These are phyloP conservation scores for Vaccinium macrocarpon DNA, from an alignment of 148 eudicot genomes.

Conservation along the genomic window DNA sequence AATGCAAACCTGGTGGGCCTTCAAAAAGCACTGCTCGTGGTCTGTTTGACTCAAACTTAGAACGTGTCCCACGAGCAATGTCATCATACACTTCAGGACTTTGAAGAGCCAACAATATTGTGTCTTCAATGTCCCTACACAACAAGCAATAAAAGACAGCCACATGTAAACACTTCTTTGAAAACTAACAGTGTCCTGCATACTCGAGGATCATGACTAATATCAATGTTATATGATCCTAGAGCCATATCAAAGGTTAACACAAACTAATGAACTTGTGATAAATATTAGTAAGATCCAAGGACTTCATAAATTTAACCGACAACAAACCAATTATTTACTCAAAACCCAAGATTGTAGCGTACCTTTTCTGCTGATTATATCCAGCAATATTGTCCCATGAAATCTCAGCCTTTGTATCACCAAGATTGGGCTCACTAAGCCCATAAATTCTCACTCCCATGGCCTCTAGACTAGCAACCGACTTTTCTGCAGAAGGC, in stretches of 20 bases:
- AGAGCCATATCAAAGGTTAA: neutral
- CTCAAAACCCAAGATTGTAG: slow-evolving; percentile 6
- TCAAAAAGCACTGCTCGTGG: slow-evolving; percentile 94
- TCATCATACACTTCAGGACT: slow-evolving; percentile 97
- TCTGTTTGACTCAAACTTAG: slow-evolving; percentile 87
- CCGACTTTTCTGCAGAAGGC: slow-evolving; percentile 59
- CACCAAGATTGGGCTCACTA: slow-evolving; percentile 37
- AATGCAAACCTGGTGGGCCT: slow-evolving; percentile 92
- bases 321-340: neutral
- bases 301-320: neutral
- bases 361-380: slow-evolving; percentile 80
- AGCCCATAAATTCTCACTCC: slow-evolving; percentile 88
- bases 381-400: slow-evolving; percentile 99
- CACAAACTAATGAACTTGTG: neutral
- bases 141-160: neutral
- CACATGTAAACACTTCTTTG: neutral
- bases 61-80: slow-evolving; percentile 92
- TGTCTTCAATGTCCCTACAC: slow-evolving; percentile 80
- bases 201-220: neutral
- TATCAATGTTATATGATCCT: neutral
- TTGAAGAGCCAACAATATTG: slow-evolving; percentile 76
- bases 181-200: neutral
- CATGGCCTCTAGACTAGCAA: slow-evolving; percentile 81
- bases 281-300: neutral
- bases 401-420: slow-evolving; percentile 52